A percentile compares a stretch with the other conserved stretches of the same genome.
Evolutionary conservation across 2,329 filamentous ascomycete genomes (phyloP).

Genomic region (Verruconis gallopava): DNA sequence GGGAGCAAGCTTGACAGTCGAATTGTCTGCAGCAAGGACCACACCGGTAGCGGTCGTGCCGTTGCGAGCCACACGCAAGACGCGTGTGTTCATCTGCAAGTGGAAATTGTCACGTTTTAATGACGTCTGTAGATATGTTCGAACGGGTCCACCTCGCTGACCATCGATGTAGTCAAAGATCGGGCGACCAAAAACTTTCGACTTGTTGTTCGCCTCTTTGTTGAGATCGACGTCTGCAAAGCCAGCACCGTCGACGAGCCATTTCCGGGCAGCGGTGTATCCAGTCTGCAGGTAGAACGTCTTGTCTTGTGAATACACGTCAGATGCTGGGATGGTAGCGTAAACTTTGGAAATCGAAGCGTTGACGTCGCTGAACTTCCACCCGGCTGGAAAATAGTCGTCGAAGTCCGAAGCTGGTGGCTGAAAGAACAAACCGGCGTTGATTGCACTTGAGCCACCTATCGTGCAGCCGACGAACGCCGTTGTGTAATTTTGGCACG

Average conservation of each 20-base stretch:
- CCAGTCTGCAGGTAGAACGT: constrained; percentile 36
- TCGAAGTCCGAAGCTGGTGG: constrained; percentile 42
- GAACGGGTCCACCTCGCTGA: constrained; percentile 36
- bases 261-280: constrained; percentile 34
- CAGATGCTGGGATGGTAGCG: constrained; percentile 30
- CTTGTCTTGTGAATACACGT: constrained; percentile 32
- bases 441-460: constrained; percentile 41
- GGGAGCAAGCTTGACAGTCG: constrained; percentile 19
- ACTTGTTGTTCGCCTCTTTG: constrained; percentile 32
- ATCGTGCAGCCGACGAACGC: constrained; percentile 39
- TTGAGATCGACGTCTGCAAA: constrained; percentile 38
- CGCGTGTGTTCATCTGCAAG: constrained; percentile 31
- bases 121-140: constrained; percentile 38
- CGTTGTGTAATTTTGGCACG: constrained; percentile 30
- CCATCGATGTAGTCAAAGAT: constrained; percentile 37
- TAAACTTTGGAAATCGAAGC: constrained; percentile 34
- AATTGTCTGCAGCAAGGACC: constrained; percentile 20
- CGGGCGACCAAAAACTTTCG: constrained; percentile 36
- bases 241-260: constrained; percentile 37
- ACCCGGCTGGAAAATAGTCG: constrained; percentile 35
- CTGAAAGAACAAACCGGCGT: constrained; percentile 41
- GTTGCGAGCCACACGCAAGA: constrained; percentile 32
- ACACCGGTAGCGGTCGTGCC: constrained; percentile 31
- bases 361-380: constrained; percentile 38
- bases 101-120: constrained; percentile 30